Conservation (phyloP, 257 asterid species). For the Solanum ossicruentum region DNA sequence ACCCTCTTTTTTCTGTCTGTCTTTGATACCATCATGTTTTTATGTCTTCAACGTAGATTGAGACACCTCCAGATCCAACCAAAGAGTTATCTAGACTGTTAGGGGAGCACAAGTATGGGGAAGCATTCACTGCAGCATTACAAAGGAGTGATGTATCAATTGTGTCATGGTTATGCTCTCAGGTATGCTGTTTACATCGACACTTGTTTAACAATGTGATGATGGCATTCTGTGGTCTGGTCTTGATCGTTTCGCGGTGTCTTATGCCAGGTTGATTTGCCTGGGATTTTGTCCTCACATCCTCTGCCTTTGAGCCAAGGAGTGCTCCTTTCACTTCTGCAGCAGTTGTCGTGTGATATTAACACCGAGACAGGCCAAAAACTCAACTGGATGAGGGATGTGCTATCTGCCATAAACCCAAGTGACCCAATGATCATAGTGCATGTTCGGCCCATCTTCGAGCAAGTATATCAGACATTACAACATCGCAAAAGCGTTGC, state of each 20-base stretch:
- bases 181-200: slow-evolving; percentile 33
- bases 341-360: slow-evolving; percentile 80
- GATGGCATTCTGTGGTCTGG: not conserved
- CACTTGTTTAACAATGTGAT: not conserved
- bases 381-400: slow-evolving; percentile 85
- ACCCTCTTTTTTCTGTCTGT: not conserved
- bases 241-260: not conserved
- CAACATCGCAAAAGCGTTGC: slow-evolving; percentile 66
- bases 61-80: slow-evolving; percentile 86
- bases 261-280: slow-evolving; percentile 64
- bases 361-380: slow-evolving; percentile 53
- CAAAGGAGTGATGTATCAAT: slow-evolving; percentile 80
- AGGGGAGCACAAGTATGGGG: slow-evolving; percentile 79
- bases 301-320: slow-evolving; percentile 95
- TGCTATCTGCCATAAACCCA: slow-evolving; percentile 63
- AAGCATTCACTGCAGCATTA: slow-evolving; percentile 80
- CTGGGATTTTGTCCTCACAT: slow-evolving; percentile 40
- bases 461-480: slow-evolving; percentile 83
- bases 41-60: slow-evolving; percentile 38
- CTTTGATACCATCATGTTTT: not conserved
- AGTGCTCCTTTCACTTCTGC: slow-evolving; percentile 82
- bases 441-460: slow-evolving; percentile 84
- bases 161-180: slow-evolving; percentile 93
- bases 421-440: slow-evolving; percentile 58
- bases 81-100: slow-evolving; percentile 77